Percentiles rank a stretch among this genome's conserved stretches.
These are phyloP conservation scores for Kandelia obovata DNA, from an alignment of 345 rosid species.

Conservation along the genomic window DNA sequence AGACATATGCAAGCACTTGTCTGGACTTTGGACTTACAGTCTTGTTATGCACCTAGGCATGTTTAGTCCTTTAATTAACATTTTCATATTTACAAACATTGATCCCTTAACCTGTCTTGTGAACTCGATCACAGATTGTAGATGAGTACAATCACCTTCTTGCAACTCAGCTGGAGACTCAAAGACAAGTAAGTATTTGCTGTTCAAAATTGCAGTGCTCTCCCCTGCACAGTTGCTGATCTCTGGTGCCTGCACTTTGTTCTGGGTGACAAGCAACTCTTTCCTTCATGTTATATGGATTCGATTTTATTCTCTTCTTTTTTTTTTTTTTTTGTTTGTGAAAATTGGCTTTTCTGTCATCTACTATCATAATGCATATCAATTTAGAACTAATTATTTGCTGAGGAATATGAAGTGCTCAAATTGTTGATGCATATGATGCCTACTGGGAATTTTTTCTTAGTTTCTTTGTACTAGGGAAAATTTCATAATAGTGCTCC, in stretches of 20 bases:
- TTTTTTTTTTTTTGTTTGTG: no score
- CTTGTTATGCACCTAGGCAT: conserved; percentile 3
- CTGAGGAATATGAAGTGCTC: no score
- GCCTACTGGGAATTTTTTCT: background rate
- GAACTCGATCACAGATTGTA: conserved; percentile 49
- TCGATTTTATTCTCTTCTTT: background rate
- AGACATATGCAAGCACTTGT: background rate
- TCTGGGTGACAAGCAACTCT: no score
- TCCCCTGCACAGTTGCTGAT: background rate
- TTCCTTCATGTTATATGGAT: background rate
- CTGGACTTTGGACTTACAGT: background rate
- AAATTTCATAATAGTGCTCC: background rate
- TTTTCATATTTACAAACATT: background rate
- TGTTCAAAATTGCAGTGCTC: background rate
- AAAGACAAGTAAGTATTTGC: conserved; percentile 63
- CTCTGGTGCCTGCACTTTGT: no score
- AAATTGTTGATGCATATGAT: no score
- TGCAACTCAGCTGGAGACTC: conserved; percentile 70
- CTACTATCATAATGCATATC: no score
- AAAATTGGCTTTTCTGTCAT: no score
- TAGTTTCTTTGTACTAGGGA: background rate
- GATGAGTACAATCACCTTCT: conserved; percentile 82
- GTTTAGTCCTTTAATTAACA: background rate
- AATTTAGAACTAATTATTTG: no score
- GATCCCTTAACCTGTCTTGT: conserved; percentile 10